A percentile compares a stretch with the other conserved stretches of the same genome.
Evolutionary conservation across 805 yeast genomes (phyloP).

Genomic region (Millerozyma miso): DNA sequence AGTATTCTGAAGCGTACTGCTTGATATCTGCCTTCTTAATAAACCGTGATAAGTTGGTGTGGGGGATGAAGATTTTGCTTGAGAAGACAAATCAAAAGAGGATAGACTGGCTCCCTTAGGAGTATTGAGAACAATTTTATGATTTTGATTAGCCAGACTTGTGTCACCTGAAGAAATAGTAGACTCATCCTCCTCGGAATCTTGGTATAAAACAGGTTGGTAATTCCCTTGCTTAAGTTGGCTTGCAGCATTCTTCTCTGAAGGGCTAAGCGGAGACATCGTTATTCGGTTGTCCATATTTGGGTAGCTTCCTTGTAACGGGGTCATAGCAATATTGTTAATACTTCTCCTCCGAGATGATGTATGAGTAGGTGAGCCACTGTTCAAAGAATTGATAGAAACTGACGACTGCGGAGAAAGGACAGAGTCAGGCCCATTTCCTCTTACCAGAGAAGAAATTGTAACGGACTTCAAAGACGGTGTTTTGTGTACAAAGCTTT

Average conservation of each 20-base stretch:
- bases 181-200: background rate
- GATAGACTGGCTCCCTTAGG: background rate
- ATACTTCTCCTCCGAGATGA: constrained; percentile 2
- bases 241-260: background rate
- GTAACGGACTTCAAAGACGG: constrained; percentile 38
- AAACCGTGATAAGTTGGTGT: background rate
- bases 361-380: constrained; percentile 3
- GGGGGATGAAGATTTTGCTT: constrained; percentile 1
- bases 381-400: constrained; percentile 9
- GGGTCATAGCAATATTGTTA: constrained; percentile 1
- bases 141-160: background rate
- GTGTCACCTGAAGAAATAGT: background rate
- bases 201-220: background rate
- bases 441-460: constrained; percentile 31
- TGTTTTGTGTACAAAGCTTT: constrained; percentile 17
- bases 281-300: background rate
- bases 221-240: background rate
- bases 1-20: constrained; percentile 4
- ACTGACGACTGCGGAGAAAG: constrained; percentile 16
- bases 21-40: constrained; percentile 2
- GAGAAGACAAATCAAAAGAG: background rate
- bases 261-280: background rate
- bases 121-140: background rate
- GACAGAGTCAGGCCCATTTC: constrained; percentile 9
- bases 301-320: background rate